These are phyloP conservation scores for Coleophoma eucalyptorum DNA, from an alignment of 2,329 filamentous ascomycete genomes.

Conservation along the genomic window DNA sequence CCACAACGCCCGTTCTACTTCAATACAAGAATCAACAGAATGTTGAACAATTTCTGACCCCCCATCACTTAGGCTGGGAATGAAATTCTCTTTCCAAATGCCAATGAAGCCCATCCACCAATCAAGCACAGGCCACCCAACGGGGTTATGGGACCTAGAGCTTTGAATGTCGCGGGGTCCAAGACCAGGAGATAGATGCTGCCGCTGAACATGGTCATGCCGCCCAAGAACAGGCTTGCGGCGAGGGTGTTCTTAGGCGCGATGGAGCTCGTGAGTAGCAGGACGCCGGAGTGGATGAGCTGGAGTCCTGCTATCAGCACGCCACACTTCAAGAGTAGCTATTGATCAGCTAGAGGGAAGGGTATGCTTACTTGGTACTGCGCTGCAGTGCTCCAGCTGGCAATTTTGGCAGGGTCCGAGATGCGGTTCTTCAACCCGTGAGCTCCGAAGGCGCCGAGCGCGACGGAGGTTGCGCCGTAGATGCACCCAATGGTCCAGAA, in stretches of 20 bases:
- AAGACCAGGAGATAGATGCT: slow-evolving; percentile 61
- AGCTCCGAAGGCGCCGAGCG: slow-evolving; percentile 63
- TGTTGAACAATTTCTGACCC: too few relatives aligned
- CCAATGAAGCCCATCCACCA: slow-evolving; percentile 42
- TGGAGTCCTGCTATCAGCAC: slow-evolving; percentile 24
- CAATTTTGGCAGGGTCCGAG: slow-evolving; percentile 52
- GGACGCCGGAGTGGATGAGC: slow-evolving; percentile 58
- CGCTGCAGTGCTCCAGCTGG: slow-evolving; percentile 61
- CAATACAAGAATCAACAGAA: too few relatives aligned
- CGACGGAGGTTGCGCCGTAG: slow-evolving; percentile 58
- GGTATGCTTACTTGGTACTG: slow-evolving; percentile 55
- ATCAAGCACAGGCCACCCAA: slow-evolving; percentile 62
- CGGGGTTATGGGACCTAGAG: slow-evolving; percentile 61
- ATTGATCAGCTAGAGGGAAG: not conserved
- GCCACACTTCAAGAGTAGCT: not conserved
- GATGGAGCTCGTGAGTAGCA: slow-evolving; percentile 50
- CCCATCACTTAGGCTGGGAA: slow-evolving; percentile 16
- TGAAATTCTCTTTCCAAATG: slow-evolving; percentile 28
- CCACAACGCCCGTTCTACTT: too few relatives aligned
- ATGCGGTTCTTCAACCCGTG: slow-evolving; percentile 62
- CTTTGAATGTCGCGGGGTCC: slow-evolving; percentile 56
- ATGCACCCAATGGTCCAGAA: slow-evolving; percentile 62
- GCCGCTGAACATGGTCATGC: slow-evolving; percentile 65
- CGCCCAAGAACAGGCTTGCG: slow-evolving; percentile 55
- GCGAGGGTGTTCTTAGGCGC: slow-evolving; percentile 53